Base-by-base conservation (phyloP, 176 grass and related monocot species). In the Pontederia crassipes region DNA sequence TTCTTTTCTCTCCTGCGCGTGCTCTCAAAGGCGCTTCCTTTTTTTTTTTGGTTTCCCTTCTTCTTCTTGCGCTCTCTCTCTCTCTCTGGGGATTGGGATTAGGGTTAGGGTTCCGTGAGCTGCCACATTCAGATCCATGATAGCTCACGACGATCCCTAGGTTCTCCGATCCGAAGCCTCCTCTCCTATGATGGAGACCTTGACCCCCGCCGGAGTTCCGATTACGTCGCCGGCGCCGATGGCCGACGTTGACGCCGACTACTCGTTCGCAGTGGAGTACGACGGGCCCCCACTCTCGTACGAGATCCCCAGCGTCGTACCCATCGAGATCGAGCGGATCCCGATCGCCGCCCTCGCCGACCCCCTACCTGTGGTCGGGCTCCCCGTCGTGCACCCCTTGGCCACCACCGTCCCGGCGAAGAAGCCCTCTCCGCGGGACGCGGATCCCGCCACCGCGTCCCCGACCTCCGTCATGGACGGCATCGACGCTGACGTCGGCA, bases 241-340 rank as follows among this genome's bases (percentile, higher is more conserved):
- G 24, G 55, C 32, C 55, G 47, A 57, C 29, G 61, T 29, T 40
- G 32, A 40, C 51, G 29, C 59, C 4, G 84, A 88, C 32, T 99
- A 89, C 85, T 86, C 88, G 12, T 99, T 99, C 72, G 94, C 94
- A 27, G 45, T 80, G 24, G 84, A 93, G 71, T 99, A 99, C 82
- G 83, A 89, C 46, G 94, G 94, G 10, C 88, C 94, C 28, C 94
- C 88, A 5, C 64, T 99, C 1, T 74, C 84, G 17, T 89, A 93
- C 77, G 68, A 79, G 9, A 86, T 99, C 68, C 94, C 94, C 45
- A 73, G 83, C 54, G 94, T 77, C 28, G 81, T 89, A 71, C 94
- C 88, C 58, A 79, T 99, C 28, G 94, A 99, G 56, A 75, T 99
- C 53, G 77, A 79, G 15, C 79, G 67, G 50, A 99, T 98, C 84